Evolutionary conservation across 208 protist genomes (phyloP).

Genomic region (Leishmania major): DNA sequence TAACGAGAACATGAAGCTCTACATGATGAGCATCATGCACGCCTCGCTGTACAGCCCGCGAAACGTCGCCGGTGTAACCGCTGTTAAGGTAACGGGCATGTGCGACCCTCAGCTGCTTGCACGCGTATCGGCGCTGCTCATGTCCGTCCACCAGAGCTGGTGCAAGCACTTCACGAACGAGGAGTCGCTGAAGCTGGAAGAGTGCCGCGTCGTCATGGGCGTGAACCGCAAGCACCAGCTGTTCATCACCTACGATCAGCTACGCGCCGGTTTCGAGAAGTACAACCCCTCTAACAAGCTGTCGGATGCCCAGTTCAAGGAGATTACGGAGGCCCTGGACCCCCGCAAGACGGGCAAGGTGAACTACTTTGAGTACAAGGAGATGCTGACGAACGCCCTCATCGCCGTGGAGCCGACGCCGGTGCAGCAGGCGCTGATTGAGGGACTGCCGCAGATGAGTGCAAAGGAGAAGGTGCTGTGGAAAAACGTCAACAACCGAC

Average conservation of each 20-base stretch:
- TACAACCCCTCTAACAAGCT: conserved; percentile 38
- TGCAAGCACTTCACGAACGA: conserved; percentile 75
- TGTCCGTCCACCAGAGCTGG: conserved; percentile 89
- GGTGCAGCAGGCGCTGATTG: conserved; percentile 58
- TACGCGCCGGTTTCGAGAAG: conserved; percentile 55
- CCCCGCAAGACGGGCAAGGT: conserved; percentile 69
- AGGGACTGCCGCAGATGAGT: conserved; percentile 71
- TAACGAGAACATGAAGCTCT: conserved; percentile 93
- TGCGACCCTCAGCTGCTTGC: conserved; percentile 91
- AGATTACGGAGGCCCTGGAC: conserved; percentile 70
- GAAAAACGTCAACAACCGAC: conserved; percentile 59
- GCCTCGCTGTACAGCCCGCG: conserved; percentile 68
- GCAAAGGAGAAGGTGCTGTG: conserved; percentile 80
- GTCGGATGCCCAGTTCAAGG: conserved; percentile 54
- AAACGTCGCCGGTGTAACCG: conserved; percentile 67
- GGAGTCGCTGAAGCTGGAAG: conserved; percentile 70
- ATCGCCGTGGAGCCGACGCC: conserved; percentile 59
- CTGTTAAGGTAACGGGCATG: conserved; percentile 94
- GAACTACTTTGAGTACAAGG: conserved; percentile 90
- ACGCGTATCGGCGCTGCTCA: conserved; percentile 85
- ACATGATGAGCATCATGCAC: conserved; percentile 92
- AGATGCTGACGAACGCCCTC: conserved; percentile 79
- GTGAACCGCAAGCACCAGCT: conserved; percentile 64
- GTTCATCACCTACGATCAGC: conserved; percentile 69
- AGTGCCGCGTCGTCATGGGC: conserved; percentile 87